phyloP scores from a whole-genome alignment of 2,329 filamentous ascomycete species.

The Ilyonectria robusta region DNA sequence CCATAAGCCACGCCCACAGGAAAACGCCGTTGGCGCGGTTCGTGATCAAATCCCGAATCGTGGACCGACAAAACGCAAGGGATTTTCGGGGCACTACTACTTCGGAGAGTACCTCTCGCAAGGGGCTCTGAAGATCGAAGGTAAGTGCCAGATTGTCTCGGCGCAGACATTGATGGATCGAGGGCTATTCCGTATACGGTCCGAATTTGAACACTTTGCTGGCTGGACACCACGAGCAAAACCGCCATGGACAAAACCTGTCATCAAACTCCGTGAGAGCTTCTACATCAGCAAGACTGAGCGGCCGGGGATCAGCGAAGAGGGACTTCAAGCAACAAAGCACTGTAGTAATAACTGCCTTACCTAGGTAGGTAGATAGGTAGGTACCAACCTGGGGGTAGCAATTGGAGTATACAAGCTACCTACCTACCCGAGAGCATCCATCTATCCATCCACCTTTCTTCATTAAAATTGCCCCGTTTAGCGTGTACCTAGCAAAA shows the following conservation, averaged over 20 bases:
- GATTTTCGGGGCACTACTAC: background rate
- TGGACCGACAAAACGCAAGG: background rate
- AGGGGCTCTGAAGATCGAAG: background rate
- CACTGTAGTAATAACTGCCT: too few relatives aligned
- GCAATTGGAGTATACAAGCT: too few relatives aligned
- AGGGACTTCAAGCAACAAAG: background rate
- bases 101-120: background rate
- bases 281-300: background rate
- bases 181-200: background rate
- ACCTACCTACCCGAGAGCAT: too few relatives aligned
- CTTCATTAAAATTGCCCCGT: too few relatives aligned
- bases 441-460: too few relatives aligned
- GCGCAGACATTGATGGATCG: background rate
- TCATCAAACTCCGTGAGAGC: constrained; percentile 2
- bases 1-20: too few relatives aligned
- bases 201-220: background rate
- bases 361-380: too few relatives aligned
- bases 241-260: background rate
- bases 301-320: background rate
- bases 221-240: too few relatives aligned
- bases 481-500: too few relatives aligned
- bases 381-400: too few relatives aligned
- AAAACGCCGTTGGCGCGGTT: too few relatives aligned
- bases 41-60: too few relatives aligned
- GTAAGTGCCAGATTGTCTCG: background rate